Base-by-base conservation (phyloP, 2,329 filamentous ascomycete genomes). In the Aspergillus felis region DNA sequence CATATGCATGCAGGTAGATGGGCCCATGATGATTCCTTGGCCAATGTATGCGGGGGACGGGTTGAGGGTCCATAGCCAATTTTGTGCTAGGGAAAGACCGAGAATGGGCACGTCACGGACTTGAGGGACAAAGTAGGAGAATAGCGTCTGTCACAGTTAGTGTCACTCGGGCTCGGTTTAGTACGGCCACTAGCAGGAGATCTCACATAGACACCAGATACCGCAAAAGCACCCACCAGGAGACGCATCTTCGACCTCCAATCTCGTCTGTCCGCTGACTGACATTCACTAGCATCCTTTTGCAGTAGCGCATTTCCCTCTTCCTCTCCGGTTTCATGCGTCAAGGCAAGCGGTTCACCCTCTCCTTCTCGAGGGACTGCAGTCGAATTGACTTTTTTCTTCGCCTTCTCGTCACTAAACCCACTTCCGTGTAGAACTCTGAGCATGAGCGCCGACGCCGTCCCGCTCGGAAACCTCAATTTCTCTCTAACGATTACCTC, bases 21-120 rank as follows among this genome's bases (percentile, higher is more conserved):
- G 90, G 0, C 94, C 94, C 94, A 99, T 99, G 68, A 99, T 97
- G 61, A 99, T 95, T 10, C 94, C 94, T 76, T 99, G 94, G 0
- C 94, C 94, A 27, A 97, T 87, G 71, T 99, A 99, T 2, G 94
- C 94, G n/a, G 96, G 88, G 49, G 92, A 97, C 0, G 94, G 94
- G 64, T 99, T 99, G 6, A 99, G 79, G 0, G 91, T 94, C 94
- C 94, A 99, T 1, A 97, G 83, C 93, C 93, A 99, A 1, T 85
- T 85, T 1, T 84, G 77, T 0, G 92, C 92, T 6, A 95, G 83
- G 1, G 83, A 76, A 0, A 82, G 76, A 0, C 94, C 94, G 64
- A 97, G 90, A 27, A 99, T 79, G 0, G 94, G 94, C n/a, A 99
- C 79, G 63, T 90, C 88, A 55, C 92, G 88, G 22, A 97, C 76